A percentile compares a stretch with the other conserved stretches of the same genome.
Conservation (phyloP, 2,329 filamentous ascomycete species). For the Colletotrichum neosansevieriae region DNA sequence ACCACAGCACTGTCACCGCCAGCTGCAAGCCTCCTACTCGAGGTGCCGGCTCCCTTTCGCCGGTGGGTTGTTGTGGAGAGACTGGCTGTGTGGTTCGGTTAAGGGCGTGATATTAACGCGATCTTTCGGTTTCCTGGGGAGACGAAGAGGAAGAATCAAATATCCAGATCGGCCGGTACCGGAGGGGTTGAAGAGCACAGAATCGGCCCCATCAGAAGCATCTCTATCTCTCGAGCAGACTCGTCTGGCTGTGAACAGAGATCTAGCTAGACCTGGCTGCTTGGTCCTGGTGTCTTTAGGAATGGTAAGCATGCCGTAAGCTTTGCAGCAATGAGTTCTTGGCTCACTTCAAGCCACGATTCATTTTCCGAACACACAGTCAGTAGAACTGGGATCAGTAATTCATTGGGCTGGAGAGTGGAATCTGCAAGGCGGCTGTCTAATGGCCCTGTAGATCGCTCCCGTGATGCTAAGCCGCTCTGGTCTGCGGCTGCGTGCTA, state of each 20-base stretch:
- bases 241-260: no score
- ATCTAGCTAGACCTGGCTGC: neutral
- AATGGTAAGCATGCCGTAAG: neutral
- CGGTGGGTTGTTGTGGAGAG: neutral
- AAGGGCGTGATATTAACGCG: neutral
- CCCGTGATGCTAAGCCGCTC: slow-evolving; percentile 25
- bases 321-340: neutral
- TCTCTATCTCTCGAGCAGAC: no score
- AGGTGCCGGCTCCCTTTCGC: neutral
- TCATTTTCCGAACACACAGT: slow-evolving; percentile 8
- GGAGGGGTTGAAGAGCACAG: no score
- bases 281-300: neutral
- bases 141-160: neutral
- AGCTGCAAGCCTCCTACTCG: slow-evolving; percentile 18
- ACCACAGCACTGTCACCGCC: neutral
- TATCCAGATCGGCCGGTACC: neutral
- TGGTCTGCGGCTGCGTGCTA: slow-evolving; percentile 6
- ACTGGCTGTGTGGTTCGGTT: neutral
- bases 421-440: slow-evolving; percentile 33
- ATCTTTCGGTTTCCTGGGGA: no score
- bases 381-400: neutral
- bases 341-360: slow-evolving; percentile 6
- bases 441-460: slow-evolving; percentile 30
- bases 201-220: no score
- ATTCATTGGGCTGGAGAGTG: slow-evolving; percentile 7